Conservation (phyloP, 495 filamentous ascomycete genomes). For the Lindgomyces ingoldianus region DNA sequence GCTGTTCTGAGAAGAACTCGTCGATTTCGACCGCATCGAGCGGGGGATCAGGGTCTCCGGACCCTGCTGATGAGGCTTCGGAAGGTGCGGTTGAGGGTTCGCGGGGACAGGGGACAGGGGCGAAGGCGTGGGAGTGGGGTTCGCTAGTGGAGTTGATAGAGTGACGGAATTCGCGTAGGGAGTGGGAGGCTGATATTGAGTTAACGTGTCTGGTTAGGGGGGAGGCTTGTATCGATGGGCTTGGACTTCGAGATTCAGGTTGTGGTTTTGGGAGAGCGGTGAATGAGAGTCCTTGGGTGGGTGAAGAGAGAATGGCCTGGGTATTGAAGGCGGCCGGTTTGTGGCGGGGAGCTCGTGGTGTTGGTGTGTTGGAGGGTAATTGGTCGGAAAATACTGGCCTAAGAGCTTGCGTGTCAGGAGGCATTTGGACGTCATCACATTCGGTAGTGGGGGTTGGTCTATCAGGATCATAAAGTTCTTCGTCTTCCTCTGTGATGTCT, state of each 20-base stretch:
- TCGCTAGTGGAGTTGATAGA: conserved; percentile 6
- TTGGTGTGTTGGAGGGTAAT: conserved; percentile 23
- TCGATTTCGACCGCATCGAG: conserved; percentile 15
- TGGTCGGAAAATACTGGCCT: not conserved
- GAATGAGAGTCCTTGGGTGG: conserved; percentile 15
- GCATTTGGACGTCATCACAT: conserved; percentile 4
- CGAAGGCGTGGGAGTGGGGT: conserved; percentile 2
- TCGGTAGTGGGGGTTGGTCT: not conserved
- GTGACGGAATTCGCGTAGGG: conserved; percentile 32
- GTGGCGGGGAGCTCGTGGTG: conserved; percentile 24
- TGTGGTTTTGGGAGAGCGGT: not conserved
- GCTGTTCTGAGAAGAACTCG: conserved; percentile 16
- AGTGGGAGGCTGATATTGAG: not conserved
- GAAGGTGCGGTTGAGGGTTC: not conserved
- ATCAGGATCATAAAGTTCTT: not conserved
- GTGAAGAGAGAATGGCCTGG: conserved; percentile 34
- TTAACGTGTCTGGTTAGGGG: not conserved
- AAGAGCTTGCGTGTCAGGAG: not conserved
- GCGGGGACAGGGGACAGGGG: not conserved
- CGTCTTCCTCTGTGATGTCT: not conserved
- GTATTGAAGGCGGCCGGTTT: conserved; percentile 22
- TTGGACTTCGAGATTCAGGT: not conserved
- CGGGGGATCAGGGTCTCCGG: conserved; percentile 28
- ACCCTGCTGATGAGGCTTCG: not conserved
- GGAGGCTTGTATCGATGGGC: conserved; percentile 6